A percentile compares a stretch with the other conserved stretches of the same genome.
Conservation (phyloP, 495 filamentous ascomycete genomes). For the Jackrogersella multiformis region DNA sequence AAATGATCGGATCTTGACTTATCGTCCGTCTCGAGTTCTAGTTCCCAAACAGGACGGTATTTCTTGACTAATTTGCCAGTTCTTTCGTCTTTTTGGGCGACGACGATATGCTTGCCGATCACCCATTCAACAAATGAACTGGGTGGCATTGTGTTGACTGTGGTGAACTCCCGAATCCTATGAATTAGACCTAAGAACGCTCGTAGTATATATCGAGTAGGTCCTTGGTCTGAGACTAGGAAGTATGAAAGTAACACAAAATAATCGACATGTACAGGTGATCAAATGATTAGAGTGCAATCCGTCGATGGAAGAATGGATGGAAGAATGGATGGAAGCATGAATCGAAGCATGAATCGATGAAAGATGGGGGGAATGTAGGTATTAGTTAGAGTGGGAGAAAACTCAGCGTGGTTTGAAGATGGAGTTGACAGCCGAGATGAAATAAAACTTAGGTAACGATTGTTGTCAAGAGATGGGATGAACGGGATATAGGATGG, state of each 20-base stretch:
- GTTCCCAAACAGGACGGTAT: slow-evolving; percentile 34
- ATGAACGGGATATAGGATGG: background rate
- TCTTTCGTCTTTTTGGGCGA: too few relatives aligned
- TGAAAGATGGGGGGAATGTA: background rate
- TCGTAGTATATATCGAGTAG: background rate
- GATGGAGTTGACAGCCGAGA: background rate
- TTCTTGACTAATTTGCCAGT: background rate
- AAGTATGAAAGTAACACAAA: background rate
- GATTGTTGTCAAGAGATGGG: too few relatives aligned
- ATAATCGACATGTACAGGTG: background rate
- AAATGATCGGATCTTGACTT: slow-evolving; percentile 48
- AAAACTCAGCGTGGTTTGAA: background rate
- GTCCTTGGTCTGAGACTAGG: background rate
- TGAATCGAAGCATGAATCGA: background rate
- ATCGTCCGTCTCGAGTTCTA: slow-evolving; percentile 53
- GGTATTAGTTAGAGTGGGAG: background rate
- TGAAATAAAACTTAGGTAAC: too few relatives aligned
- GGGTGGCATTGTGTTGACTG: slow-evolving; percentile 37
- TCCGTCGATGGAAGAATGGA: background rate
- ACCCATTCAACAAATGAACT: slow-evolving; percentile 53
- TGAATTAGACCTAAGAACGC: background rate
- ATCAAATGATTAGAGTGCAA: background rate
- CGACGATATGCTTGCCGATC: slow-evolving; percentile 48
- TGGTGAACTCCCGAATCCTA: background rate
- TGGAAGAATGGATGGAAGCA: too few relatives aligned